Evolutionary conservation across 352 stramenopile genomes (phyloP), one percentile per base, ranked within the genome.

Genomic region (Plasmopara viticola): DNA sequence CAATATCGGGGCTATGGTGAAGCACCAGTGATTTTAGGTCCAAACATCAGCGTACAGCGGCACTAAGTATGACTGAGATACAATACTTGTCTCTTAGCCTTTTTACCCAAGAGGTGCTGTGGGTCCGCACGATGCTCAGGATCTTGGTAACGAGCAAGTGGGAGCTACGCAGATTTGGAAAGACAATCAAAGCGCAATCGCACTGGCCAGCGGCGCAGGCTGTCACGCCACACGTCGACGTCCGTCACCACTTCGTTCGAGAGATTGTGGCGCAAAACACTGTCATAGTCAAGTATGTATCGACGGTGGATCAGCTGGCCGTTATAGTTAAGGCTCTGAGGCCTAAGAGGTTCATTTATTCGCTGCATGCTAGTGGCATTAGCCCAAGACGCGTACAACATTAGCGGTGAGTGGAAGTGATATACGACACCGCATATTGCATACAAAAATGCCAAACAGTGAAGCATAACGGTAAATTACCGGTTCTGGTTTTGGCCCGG

Each of bases 1-100:
- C 45, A 1, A 17, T 51, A 9, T 43, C 45, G 9, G 46, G 34
- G 4, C 35, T 12, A 42, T 44, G 17, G 33, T 51, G 9, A 31
- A 44, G 45, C 33, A 0, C 33, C 35, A 0, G 4, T 45, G 6
- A 25, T 37, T 52, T 52, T 34, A 52, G 37, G 46, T 52, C 46
- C 4, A 52, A 44, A 13, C 43, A 28, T n/a, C 34, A 52, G 20
- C 4, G 46, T 1, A 38, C 20, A n/a, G 34, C 44, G 9, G 46
- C 35, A 10, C 34, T 44, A 0, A 52, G 35, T 18, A 44, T 28
- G 0, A 18, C 34, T 5, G 46, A 44, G 1, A 34, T 20, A 1
- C 34, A 52, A 9, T 52, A 45, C 34, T 44, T 52, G 46, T 13
- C 18, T 1, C 12, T 52, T 12, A 43, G 20, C 34, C 7, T 52